These are phyloP conservation scores for Cryptococcus hybrid DNA, from an alignment of 1,284 basidiomycete species.

Conservation along the genomic window DNA sequence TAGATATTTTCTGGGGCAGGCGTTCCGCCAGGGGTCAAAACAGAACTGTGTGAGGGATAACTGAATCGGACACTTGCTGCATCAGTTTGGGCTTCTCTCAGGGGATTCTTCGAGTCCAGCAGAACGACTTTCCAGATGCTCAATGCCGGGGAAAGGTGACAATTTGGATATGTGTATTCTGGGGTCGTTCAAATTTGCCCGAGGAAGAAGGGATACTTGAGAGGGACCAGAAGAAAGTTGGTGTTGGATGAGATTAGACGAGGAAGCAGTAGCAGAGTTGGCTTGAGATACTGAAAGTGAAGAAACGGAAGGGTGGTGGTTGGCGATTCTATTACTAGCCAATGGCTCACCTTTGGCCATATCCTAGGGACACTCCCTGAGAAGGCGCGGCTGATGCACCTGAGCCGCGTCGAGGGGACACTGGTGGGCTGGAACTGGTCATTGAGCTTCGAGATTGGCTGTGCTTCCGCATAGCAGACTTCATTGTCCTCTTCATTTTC, in stretches of 20 bases:
- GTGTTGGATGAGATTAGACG: slow-evolving; percentile 39
- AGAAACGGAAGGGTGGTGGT: slow-evolving; percentile 32
- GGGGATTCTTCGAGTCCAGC: slow-evolving; percentile 42
- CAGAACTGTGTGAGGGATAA: slow-evolving; percentile 16
- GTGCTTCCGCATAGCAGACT: slow-evolving; percentile 32
- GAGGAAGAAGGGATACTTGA: slow-evolving; percentile 59
- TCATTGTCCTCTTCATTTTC: slow-evolving; percentile 33
- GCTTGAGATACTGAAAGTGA: slow-evolving; percentile 25
- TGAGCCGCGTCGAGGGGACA: slow-evolving; percentile 15
- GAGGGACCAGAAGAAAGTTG: slow-evolving; percentile 31
- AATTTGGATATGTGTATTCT: slow-evolving; percentile 67
- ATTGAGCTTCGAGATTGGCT: slow-evolving; percentile 23
- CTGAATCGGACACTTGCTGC: slow-evolving; percentile 38
- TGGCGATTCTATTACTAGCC: not conserved
- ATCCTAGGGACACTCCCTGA: slow-evolving; percentile 5
- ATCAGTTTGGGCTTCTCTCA: slow-evolving; percentile 26
- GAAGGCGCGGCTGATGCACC: slow-evolving; percentile 23
- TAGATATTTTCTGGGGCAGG: slow-evolving; percentile 22
- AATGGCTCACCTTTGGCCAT: not conserved
- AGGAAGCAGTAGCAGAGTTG: slow-evolving; percentile 13
- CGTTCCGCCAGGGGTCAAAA: not conserved
- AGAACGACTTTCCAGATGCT: slow-evolving; percentile 57
- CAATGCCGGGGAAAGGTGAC: slow-evolving; percentile 83
- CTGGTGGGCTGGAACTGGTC: slow-evolving; percentile 24
- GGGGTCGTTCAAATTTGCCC: slow-evolving; percentile 56